Percentiles rank a stretch among this genome's conserved stretches.
These are phyloP conservation scores for Citrullus mucosospermus DNA, from an alignment of 306 rosid species.

Conservation along the genomic window DNA sequence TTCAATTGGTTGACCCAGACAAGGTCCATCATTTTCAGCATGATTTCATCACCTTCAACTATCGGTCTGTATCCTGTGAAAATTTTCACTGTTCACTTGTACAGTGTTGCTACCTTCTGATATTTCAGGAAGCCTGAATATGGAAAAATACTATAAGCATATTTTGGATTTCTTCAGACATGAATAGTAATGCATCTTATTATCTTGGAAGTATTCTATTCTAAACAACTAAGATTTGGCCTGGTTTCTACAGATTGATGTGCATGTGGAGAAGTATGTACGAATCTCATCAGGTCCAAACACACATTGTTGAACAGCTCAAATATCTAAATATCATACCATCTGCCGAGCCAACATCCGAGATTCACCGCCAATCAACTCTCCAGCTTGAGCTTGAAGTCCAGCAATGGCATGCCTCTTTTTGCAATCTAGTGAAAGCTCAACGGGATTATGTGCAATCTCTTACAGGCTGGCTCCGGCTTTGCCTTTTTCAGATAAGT, in stretches of 20 bases:
- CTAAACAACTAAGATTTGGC: background rate
- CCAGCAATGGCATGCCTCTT: slow-evolving; percentile 89
- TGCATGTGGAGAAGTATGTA: slow-evolving; percentile 99
- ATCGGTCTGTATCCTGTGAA: background rate
- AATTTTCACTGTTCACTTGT: background rate
- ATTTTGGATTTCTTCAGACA: background rate
- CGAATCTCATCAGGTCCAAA: slow-evolving; percentile 93
- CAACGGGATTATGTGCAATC: slow-evolving; percentile 76
- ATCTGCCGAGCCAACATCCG: slow-evolving; percentile 67
- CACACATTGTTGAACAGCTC: slow-evolving; percentile 89
- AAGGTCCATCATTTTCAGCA: background rate
- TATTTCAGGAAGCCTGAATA: background rate
- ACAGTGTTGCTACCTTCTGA: background rate
- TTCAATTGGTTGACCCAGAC: background rate
- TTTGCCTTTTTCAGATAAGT: slow-evolving; percentile 68
- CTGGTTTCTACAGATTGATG: slow-evolving; percentile 49
- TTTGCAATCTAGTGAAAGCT: slow-evolving; percentile 66
- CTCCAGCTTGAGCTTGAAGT: slow-evolving; percentile 90
- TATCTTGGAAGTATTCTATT: background rate
- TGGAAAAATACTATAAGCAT: background rate
- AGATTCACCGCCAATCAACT: slow-evolving; percentile 77
- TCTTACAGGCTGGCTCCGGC: slow-evolving; percentile 88
- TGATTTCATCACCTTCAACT: background rate
- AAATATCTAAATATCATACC: slow-evolving; percentile 73
- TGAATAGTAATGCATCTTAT: background rate